Base-by-base conservation (phyloP, 805 yeast species). In the Hyphopichia homilentoma region DNA sequence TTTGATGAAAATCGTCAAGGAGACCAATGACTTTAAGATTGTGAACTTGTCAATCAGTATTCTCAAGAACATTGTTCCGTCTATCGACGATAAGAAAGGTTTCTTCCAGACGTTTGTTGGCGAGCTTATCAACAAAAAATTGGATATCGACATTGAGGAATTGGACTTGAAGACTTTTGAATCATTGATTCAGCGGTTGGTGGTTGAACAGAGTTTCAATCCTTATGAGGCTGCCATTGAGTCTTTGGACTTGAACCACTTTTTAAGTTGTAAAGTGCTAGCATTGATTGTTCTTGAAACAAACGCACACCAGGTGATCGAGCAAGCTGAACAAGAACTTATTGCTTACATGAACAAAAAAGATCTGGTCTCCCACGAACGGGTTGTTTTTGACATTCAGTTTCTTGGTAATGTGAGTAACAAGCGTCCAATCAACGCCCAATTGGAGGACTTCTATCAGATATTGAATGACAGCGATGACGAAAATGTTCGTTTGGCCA, bases 341-440 rank as follows among this genome's bases (percentile, higher is more conserved):
- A 35, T 46, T n/a, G 50, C 48, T 2, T 44, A 60, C 13, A 48
- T 66, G 36, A 46, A 53, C 20, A 57, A 56, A 38, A 67, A 65
- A 33, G 53, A 64, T 6, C 47, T 61, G 29, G 54, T 62, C 18
- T 22, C 35, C 16, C 24, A 33, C 20, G 30, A 34, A 45, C 35
- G 18, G 39, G 50, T 22, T 11, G 38, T 59, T 1, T 70, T 68
- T 43, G 56, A 57, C 27, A 50, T 62, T 25, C 68, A 66, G 22
- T 70, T 72, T 24, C 48, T 79, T 32, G 84, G 81, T 4, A 66
- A 68, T 36, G 58, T 74, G 19, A 70, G 75, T n/a, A 58, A 61
- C 34, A 36, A 52, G 5, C 42, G 48, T 27, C 34, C 53, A 52
- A 21, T 43, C 70, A 22, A 59, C 4, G 43, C 62, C 14, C 50